Base-by-base conservation (phyloP, 129 eudicot genomes). In the Artemisia annua region DNA sequence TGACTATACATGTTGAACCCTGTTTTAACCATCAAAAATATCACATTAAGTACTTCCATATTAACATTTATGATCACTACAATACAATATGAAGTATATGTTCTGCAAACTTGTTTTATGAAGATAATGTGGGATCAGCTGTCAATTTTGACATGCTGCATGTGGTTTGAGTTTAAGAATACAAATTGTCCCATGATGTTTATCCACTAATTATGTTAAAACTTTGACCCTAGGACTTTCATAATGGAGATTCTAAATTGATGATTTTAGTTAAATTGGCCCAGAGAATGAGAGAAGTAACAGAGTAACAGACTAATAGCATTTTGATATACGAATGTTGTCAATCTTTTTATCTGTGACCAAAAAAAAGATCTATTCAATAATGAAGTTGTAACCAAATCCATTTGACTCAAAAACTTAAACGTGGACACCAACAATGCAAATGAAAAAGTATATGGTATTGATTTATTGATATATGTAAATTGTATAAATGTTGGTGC, bases 1-100 rank as follows among this genome's bases (percentile, higher is more conserved):
- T 95, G 14, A 91, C 91, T 81, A 95, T 87, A 61, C 99, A 95
- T 63, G 88, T 81, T 16, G 97, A 90, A 59, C 99, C 99, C 99
- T 95, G 91, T 79, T 77, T 63, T 55, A 75, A 51, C 64, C 77
- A 78, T 65, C 11, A 71, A 63, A 43, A 78, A 78, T 12, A 62
- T 58, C 50, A 26, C 63, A 51, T 67, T 59, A 28, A 75, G 51
- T 28, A 50, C 0, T 73, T 62, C 66, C 44, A 2, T 46, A 4
- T 67, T 18, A 20, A 12, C 19, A 7, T 65, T 65, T 30, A 70
- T 30, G 64, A 16, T 39, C 46, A 8, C 46, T 1, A 7, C 8
- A 35, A 35, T 35, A 35, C 44, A 35, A 35, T 35, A 39, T 39
- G 11, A 39, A 39, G 46, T 39, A 39, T 39, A 39, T 39, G 46